phyloP scores from a whole-genome alignment of 75 land plant genomes.

The Pseudotsuga menziesii region DNA sequence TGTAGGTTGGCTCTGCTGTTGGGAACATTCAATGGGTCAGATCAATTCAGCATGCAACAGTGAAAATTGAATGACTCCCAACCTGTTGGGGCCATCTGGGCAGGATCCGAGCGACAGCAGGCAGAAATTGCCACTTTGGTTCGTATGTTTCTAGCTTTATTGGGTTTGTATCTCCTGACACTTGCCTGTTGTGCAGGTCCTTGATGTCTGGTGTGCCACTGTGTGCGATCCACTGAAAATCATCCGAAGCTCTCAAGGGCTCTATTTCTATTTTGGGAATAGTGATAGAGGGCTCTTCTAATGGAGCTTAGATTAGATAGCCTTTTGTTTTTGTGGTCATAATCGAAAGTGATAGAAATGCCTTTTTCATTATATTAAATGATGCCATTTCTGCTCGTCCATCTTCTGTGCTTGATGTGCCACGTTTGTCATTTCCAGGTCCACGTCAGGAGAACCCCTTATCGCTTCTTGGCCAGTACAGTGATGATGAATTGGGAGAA shows the following conservation, averaged over 20 bases:
- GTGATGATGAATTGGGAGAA: constrained; percentile 77
- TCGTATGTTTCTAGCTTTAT: constrained; percentile 82
- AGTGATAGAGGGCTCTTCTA: background rate
- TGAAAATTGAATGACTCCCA: constrained; percentile 55
- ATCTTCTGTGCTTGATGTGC: background rate
- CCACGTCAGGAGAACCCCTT: constrained; percentile 57
- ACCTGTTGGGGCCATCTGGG: constrained; percentile 42
- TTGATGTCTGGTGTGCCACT: constrained; percentile 16
- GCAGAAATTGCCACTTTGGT: constrained; percentile 56
- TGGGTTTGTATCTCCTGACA: constrained; percentile 38
- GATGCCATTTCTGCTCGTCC: too few species aligned
- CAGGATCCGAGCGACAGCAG: constrained; percentile 33
- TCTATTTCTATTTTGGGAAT: constrained; percentile 6
- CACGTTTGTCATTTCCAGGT: constrained; percentile 33
- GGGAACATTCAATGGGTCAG: constrained; percentile 44
- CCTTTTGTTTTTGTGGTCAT: background rate
- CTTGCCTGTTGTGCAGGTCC: constrained; percentile 30
- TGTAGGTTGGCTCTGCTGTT: constrained; percentile 64
- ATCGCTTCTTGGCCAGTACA: constrained; percentile 82
- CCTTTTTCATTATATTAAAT: background rate
- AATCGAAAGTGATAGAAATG: background rate
- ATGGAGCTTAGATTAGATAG: constrained; percentile 10
- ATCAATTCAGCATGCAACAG: constrained; percentile 54
- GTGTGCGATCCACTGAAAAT: constrained; percentile 14
- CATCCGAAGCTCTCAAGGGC: constrained; percentile 14